Base-by-base conservation (phyloP, 768 basidiomycete genomes). In the Sistotremastrum niveocremeum region DNA sequence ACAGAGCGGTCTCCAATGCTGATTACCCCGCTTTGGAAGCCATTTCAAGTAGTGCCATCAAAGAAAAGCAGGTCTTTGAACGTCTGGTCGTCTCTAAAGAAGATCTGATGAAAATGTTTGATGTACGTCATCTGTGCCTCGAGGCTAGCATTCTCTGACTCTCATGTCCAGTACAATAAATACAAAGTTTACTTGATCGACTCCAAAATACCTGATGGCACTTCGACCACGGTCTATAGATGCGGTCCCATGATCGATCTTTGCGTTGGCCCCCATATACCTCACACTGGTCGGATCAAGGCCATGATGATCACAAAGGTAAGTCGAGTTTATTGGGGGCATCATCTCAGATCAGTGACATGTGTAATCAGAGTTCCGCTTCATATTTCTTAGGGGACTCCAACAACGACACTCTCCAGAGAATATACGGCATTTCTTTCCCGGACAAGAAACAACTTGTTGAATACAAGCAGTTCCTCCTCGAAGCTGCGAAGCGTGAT, bases 191-290 rank as follows among this genome's bases (percentile, higher is more conserved):
- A 97, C 62, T 76, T 98, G 58, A 97, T 99, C 57, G 77, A 95
- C 61, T 77, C 80, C 54, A 97, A 98, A 68, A 81, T 99, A 47
- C 86, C 89, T 7, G 94, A 99, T 62, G 94, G 93, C 51, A 84
- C 88, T 7, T 88, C 85, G 43, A 93, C 95, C 39, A 99, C 95
- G 7, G 91, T 99, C 11, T 99, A 98, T 67, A 86, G 94, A 43
- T 98, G 95, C 60, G 95, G 95, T 34, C 93, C 95, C 37, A 90
- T 99, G 83, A 80, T 99, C 46, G 95, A 99, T 65, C 73, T 99
- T 35, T 99, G 95, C 58, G 72, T 93, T 35, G 95, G 95, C 33
- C 95, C 95, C 28, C 95, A 99, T 62, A 88, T 99, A 48, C 94
- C 95, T 8, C 89, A 98, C 65, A 97, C 95, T 3, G 93, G 93